A percentile compares a stretch with the other conserved stretches of the same genome.
Conservation (phyloP, 371 early-diverging fungal species). For the Syncephalastrum racemosum region DNA sequence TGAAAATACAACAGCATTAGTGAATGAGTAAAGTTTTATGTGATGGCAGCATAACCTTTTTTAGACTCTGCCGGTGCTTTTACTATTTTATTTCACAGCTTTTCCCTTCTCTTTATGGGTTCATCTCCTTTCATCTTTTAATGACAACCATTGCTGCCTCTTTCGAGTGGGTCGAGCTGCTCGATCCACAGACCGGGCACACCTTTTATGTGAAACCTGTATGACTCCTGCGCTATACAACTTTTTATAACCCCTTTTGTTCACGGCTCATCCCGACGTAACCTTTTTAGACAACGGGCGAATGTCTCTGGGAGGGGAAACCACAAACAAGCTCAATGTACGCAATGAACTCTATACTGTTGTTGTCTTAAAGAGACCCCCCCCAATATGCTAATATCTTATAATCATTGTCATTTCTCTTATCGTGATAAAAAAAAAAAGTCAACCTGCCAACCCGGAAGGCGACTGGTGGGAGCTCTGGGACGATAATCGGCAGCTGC, state of each 20-base stretch:
- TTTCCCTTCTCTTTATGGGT: constrained; percentile 5
- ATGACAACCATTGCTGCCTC: constrained; percentile 6
- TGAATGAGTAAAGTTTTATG: too few relatives aligned
- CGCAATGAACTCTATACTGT: background rate
- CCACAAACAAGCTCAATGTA: constrained; percentile 16
- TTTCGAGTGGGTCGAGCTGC: constrained; percentile 21
- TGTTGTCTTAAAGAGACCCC: background rate
- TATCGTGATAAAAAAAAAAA: constrained; percentile 12
- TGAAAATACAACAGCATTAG: too few relatives aligned
- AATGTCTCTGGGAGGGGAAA: constrained; percentile 16
- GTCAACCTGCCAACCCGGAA: constrained; percentile 46
- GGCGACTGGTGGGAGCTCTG: constrained; percentile 96
- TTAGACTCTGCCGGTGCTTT: background rate
- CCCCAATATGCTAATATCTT: background rate
- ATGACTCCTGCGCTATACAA: background rate
- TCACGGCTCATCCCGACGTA: background rate
- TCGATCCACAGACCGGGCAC: constrained; percentile 16
- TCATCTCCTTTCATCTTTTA: constrained; percentile 5
- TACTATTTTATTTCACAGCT: constrained; percentile 1
- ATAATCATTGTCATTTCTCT: background rate
- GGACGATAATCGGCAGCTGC: constrained; percentile 79
- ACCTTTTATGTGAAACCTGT: constrained; percentile 19
- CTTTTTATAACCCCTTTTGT: constrained; percentile 1
- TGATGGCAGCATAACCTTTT: constrained; percentile 1
- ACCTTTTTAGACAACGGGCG: constrained; percentile 16